Base-by-base conservation (phyloP, 2,329 filamentous ascomycete genomes). In the Sarocladiaceae sp. region DNA sequence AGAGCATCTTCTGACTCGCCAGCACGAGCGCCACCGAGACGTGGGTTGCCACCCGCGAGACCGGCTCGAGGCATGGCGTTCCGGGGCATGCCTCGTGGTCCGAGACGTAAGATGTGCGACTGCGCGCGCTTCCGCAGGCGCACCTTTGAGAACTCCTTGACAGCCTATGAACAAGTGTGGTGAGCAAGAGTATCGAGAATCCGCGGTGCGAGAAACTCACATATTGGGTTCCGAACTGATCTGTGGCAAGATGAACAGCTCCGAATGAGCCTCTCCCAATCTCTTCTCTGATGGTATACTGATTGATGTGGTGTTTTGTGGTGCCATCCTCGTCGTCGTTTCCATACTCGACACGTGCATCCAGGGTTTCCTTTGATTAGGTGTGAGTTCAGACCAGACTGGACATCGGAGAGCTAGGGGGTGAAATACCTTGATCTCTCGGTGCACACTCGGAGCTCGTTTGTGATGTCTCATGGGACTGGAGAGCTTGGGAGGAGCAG, bases 241-340 rank as follows among this genome's bases (percentile, higher is more conserved):
- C 91, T 2, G 80, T 81, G 18, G 89, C 93, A 16, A 91, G 72
- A 65, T 97, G 89, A 12, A 98, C 93, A 10, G 90, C 85, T 6
- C 93, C 93, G 62, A 95, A 98, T 0, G 91, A 97, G 15, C 93
- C 93, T 51, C 89, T 77, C n/a, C 93, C 93, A 55, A 98, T 96
- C 70, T 97, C 91, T 61, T 95, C 85, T 62, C 85, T 83, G 58
- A 98, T 93, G 47, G 85, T 74, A 63, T 97, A 98, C 66, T 97
- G 91, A 62, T 97, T 97, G 68, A 97, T 91, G 47, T 82, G 79
- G 59, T 94, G 88, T 58, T 94, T 82, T 3, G 85, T 82, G 42
- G 73, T 77, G 20, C 89, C 89, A 58, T 95, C 88, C 53, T 83
- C 74, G 54, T 91, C 84, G 61, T 89, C 90, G 56, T 83, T 93